These are phyloP conservation scores for Apiotrichum porosum DNA, from an alignment of 1,284 basidiomycete species.

Conservation along the genomic window DNA sequence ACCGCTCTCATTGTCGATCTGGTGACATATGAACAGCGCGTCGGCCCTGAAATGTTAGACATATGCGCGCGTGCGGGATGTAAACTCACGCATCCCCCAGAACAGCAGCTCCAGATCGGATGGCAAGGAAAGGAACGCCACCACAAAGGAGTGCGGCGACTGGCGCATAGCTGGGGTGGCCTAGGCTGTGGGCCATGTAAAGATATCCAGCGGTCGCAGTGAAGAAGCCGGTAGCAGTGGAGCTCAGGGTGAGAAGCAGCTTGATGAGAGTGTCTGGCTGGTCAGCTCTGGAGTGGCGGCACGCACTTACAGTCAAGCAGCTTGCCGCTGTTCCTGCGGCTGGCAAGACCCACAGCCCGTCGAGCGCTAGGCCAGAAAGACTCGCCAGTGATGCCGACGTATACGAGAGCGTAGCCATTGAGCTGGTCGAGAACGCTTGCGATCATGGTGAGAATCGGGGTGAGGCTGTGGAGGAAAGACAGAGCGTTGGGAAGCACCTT, in stretches of 20 bases:
- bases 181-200: conserved; percentile 76
- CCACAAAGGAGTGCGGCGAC: conserved; percentile 72
- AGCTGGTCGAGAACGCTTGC: conserved; percentile 66
- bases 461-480: conserved; percentile 48
- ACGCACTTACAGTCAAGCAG: conserved; percentile 44
- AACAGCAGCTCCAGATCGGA: conserved; percentile 73
- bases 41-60: conserved; percentile 53
- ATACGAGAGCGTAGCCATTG: conserved; percentile 76
- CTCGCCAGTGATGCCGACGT: conserved; percentile 79
- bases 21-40: conserved; percentile 80
- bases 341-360: conserved; percentile 55
- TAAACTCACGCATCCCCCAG: conserved; percentile 66
- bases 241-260: conserved; percentile 58
- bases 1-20: conserved; percentile 73
- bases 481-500: conserved; percentile 42
- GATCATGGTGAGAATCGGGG: conserved; percentile 48
- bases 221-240: conserved; percentile 69
- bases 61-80: not conserved
- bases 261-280: conserved; percentile 60
- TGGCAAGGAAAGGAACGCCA: conserved; percentile 72
- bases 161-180: conserved; percentile 70
- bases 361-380: conserved; percentile 73
- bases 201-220: conserved; percentile 78
- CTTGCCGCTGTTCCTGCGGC: conserved; percentile 41
- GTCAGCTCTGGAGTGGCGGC: not conserved